Conservation (phyloP, 83 land plant species). For the Picea abies region DNA sequence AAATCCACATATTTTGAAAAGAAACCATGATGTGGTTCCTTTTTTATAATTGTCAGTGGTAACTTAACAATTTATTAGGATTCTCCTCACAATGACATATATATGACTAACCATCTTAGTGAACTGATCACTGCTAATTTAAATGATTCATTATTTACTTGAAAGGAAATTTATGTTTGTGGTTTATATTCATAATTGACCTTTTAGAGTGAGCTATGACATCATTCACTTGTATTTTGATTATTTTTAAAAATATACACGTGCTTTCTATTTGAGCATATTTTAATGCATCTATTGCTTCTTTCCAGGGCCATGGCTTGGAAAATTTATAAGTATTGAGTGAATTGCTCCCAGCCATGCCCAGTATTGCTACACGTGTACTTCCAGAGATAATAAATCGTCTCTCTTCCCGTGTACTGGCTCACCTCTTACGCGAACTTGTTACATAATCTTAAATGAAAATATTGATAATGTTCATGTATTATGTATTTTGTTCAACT, state of each 20-base stretch:
- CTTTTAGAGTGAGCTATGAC: not conserved
- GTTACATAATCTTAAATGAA: too few relatives aligned
- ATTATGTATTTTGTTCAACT: too few relatives aligned
- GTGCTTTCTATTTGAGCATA: conserved; percentile 2
- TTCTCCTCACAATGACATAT: not conserved
- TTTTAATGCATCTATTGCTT: not conserved
- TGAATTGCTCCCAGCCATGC: conserved; percentile 84
- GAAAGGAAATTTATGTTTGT: not conserved
- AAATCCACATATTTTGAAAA: too few relatives aligned
- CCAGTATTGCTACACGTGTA: conserved; percentile 67
- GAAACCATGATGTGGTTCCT: too few relatives aligned
- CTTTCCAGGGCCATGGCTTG: conserved; percentile 35
- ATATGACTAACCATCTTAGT: not conserved
- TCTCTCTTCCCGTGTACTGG: conserved; percentile 76
- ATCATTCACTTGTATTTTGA: not conserved
- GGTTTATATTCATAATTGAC: not conserved
- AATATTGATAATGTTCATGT: too few relatives aligned
- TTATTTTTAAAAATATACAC: not conserved
- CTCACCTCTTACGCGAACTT: conserved; percentile 75
- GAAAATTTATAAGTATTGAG: conserved; percentile 40
- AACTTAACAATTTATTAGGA: too few relatives aligned
- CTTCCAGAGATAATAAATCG: conserved; percentile 85
- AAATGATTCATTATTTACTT: not conserved
- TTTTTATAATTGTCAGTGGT: too few relatives aligned
- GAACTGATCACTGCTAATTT: conserved; percentile 31